Conservation (phyloP, 1,284 basidiomycete genomes). For the Meira miltonrushii region DNA sequence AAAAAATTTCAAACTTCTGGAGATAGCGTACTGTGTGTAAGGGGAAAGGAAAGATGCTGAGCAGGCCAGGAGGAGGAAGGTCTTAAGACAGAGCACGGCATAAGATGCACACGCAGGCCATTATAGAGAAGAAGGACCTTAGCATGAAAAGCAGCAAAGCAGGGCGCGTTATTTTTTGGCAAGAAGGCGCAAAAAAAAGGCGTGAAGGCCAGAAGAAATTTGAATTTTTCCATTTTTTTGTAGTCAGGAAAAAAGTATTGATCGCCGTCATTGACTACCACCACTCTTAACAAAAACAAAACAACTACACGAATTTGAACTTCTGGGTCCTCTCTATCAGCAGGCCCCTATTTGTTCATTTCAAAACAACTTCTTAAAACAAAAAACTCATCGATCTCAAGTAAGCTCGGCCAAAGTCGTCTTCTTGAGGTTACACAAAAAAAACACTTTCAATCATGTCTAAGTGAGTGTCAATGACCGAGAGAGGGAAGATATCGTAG, state of each 20-base stretch:
- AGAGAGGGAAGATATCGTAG: background rate
- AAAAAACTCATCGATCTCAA: background rate
- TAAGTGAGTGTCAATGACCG: conserved; percentile 28
- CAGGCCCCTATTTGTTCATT: background rate
- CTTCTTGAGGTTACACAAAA: conserved; percentile 3
- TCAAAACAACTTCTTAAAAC: background rate
- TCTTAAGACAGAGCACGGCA: no score
- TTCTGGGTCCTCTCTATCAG: background rate
- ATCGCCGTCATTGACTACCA: no score
- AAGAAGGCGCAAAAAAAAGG: background rate
- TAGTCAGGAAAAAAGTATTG: no score
- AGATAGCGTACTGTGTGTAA: no score
- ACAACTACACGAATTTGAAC: background rate
- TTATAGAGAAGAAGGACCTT: no score
- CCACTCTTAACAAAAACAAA: background rate
- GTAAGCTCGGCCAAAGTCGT: background rate
- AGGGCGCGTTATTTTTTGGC: no score
- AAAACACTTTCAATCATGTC: conserved; percentile 27
- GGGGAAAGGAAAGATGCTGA: no score
- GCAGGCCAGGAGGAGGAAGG: no score
- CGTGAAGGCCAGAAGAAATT: background rate
- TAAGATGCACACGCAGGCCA: no score
- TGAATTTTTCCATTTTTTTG: background rate
- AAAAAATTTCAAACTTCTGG: no score
- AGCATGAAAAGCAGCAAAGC: background rate